Conservation (phyloP, 805 yeast genomes). For the Danielozyma ontarioensis region DNA sequence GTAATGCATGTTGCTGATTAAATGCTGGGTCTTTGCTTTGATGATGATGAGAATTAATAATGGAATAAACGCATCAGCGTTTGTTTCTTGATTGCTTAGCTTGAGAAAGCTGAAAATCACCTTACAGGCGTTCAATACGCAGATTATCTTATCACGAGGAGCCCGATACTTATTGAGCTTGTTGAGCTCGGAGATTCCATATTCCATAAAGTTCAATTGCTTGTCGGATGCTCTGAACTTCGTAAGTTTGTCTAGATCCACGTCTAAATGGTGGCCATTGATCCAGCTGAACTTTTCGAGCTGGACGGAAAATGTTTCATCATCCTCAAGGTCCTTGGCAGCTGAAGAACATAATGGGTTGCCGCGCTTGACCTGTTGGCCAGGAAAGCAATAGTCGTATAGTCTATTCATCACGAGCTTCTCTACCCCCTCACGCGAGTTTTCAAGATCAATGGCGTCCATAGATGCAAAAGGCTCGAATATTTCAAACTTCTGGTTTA, state of each 20-base stretch:
- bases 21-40: slow-evolving; percentile 55
- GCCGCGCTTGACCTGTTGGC: slow-evolving; percentile 47
- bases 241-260: slow-evolving; percentile 42
- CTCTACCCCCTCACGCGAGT: slow-evolving; percentile 88
- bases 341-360: slow-evolving; percentile 3
- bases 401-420: slow-evolving; percentile 86
- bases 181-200: slow-evolving; percentile 67
- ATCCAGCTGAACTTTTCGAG: slow-evolving; percentile 67
- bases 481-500: slow-evolving; percentile 53
- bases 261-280: slow-evolving; percentile 70
- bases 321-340: slow-evolving; percentile 56
- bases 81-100: slow-evolving; percentile 61
- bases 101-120: slow-evolving; percentile 84
- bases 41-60: slow-evolving; percentile 73
- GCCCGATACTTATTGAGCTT: slow-evolving; percentile 83
- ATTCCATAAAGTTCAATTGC: slow-evolving; percentile 41
- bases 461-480: slow-evolving; percentile 73
- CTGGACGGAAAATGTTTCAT: slow-evolving; percentile 46
- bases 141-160: slow-evolving; percentile 91
- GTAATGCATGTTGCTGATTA: slow-evolving; percentile 77
- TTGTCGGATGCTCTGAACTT: slow-evolving; percentile 16
- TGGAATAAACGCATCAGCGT: slow-evolving; percentile 95
- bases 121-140: slow-evolving; percentile 87
- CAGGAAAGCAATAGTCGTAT: slow-evolving; percentile 75
- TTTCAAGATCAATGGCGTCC: slow-evolving; percentile 51